Evolutionary conservation across 495 filamentous ascomycete species (phyloP), one percentile per base, ranked within the genome.

Genomic region (Staphylotrichum tortipilum): DNA sequence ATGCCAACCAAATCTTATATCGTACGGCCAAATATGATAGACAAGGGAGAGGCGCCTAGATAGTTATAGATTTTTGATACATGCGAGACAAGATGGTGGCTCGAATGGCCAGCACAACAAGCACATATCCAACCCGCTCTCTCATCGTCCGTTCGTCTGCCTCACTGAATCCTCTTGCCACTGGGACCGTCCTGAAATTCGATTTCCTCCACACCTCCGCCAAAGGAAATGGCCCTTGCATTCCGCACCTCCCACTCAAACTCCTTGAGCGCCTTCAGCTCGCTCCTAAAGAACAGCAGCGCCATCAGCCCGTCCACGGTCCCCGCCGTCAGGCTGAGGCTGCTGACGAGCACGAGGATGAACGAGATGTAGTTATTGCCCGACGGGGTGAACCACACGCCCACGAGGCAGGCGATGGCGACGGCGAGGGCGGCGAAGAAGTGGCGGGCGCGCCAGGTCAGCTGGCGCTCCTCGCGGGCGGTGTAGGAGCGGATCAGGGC

Each of bases 201-300:
- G 6, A n/a, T 36, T 17, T 38, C 47, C 14, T 7, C 14, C 7
- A 1, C 21, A 7, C 52, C 61, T 5, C 61, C 66, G 15, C 55
- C 61, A 18, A 57, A 57, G 10, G 47, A 15, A n/a, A 17, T 3
- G 47, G 8, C 63, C 61, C 39, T 67, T 80, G 83, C 83, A 68
- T 85, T 92, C 43, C 68, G 67, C 12, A 98, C 82, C 70, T 98
- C 94, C 84, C 89, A 95, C 59, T 92, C 82, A 68, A 96, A 97
- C 69, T 97, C 92, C 57, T 81, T 84, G n/a, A 98, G 68, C 12
- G 87, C 82, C 51, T 88, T 73, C 50, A 95, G 53, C 69, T 98
- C 92, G 55, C 78, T 79, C 11, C 82, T 80, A 54, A 95, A 82
- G 58, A 97, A 97, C 26, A 97, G 59, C 2, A 89, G 78, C 3